Evolutionary conservation across 2,329 filamentous ascomycete genomes (phyloP), one percentile per base, ranked within the genome.

Genomic region (Stemphylium vesicarium): DNA sequence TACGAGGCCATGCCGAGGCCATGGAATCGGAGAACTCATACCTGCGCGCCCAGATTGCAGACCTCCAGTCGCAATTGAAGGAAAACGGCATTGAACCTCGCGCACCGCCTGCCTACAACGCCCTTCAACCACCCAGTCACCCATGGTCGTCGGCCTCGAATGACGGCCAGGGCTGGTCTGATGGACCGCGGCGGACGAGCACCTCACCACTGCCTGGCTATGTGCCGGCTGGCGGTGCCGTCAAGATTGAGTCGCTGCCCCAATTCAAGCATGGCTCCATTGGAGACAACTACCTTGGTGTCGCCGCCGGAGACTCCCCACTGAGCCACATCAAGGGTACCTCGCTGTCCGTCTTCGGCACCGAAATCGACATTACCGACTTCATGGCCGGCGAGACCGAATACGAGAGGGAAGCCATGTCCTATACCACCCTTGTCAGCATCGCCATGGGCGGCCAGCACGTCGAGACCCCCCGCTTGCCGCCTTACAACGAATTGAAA

Each of bases 301-400:
- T 84, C 15, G 83, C 83, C 2, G 81, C 83, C 6, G 85, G 88
- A 50, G 85, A 84, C 63, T 83, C 84, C 8, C 85, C 86, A 45
- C 76, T 92, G 33, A 91, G 87, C 74, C 87, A 88, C 7, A 88
- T 93, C 68, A 88, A 88, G 65, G 90, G 90, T 41, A 92, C 89
- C 0, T 86, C 85, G 8, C 79, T 95, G n/a, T 88, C 89, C 1
- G 85, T 96, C 48, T 85, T 95, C 37, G 91, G 91, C 31, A 89
- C 89, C 63, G 88, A 90, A 40, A 89, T 95, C 65, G 89, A 96
- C 73, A 84, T 94, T 37, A 86, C 88, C 11, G 85, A 88, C 39
- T 92, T 91, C 66, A 83, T 88, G 41, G 85, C 84, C 1, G 80
- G 82, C 1, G 89, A 91, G 56, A 81, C 85, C 71, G 87, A 90